Evolutionary conservation across 2,329 filamentous ascomycete genomes (phyloP).

Genomic region (Trichoderma atroviride): DNA sequence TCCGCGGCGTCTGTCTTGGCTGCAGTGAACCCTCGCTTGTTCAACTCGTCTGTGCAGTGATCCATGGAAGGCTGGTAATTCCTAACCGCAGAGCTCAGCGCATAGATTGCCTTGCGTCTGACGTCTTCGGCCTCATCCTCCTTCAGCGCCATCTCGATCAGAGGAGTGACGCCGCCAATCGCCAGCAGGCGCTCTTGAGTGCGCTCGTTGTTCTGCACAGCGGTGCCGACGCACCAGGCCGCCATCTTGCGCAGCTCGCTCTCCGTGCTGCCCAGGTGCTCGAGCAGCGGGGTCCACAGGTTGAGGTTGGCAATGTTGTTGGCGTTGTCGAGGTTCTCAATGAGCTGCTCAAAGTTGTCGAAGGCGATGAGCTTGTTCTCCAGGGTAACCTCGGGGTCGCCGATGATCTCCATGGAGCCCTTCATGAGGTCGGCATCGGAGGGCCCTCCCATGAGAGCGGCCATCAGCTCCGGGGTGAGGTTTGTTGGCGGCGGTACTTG

Average conservation of each 20-base stretch:
- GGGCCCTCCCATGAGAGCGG: constrained; percentile 78
- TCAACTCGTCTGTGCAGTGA: constrained; percentile 63
- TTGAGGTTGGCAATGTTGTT: constrained; percentile 83
- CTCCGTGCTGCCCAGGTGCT: constrained; percentile 68
- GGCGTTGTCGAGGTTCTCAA: constrained; percentile 93
- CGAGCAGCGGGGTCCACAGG: constrained; percentile 80
- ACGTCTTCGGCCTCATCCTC: constrained; percentile 64
- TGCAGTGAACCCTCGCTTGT: constrained; percentile 57
- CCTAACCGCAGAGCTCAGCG: constrained; percentile 79
- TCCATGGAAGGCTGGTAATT: constrained; percentile 89
- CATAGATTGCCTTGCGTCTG: constrained; percentile 85
- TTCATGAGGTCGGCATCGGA: constrained; percentile 93
- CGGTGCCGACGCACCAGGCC: constrained; percentile 92
- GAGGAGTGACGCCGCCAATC: constrained; percentile 67
- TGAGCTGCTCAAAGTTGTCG: constrained; percentile 92
- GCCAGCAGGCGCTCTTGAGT: constrained; percentile 72
- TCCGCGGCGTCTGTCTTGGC: constrained; percentile 75
- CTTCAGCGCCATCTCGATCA: constrained; percentile 67
- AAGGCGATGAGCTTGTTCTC: constrained; percentile 82
- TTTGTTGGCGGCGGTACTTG: constrained; percentile 40
- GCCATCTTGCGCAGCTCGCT: constrained; percentile 78
- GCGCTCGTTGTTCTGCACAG: constrained; percentile 92
- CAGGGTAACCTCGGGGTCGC: constrained; percentile 64
- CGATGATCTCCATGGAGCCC: constrained; percentile 76
- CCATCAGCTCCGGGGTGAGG: constrained; percentile 71